These are phyloP conservation scores for Candida manassasensis DNA, from an alignment of 805 yeast species.

Conservation along the genomic window DNA sequence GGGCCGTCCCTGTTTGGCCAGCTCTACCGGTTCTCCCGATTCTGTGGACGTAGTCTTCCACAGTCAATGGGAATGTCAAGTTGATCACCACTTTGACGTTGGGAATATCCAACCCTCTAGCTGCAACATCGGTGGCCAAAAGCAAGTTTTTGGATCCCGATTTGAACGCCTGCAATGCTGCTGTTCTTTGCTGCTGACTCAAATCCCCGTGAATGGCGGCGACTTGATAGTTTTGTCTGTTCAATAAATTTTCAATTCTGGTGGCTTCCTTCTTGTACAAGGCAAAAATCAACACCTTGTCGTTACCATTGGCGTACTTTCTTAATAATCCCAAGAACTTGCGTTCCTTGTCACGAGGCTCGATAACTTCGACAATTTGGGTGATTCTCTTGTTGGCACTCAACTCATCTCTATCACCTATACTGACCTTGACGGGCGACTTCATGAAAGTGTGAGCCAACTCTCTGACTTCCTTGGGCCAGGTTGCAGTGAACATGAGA, in stretches of 20 bases:
- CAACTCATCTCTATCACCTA: constrained; percentile 92
- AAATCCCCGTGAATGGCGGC: constrained; percentile 97
- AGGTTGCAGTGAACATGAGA: constrained; percentile 98
- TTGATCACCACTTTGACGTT: constrained; percentile 94
- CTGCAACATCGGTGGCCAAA: constrained; percentile 97
- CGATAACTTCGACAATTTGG: constrained; percentile 87
- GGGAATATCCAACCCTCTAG: constrained; percentile 96
- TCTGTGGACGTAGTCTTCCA: constrained; percentile 95
- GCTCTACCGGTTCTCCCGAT: constrained; percentile 99
- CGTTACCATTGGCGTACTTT: constrained; percentile 68
- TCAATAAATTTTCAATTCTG: constrained; percentile 74
- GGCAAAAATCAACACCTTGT: constrained; percentile 87
- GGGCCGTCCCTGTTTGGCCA: constrained; percentile 91
- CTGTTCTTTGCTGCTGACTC: constrained; percentile 86
- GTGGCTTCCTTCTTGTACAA: constrained; percentile 95
- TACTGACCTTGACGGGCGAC: constrained; percentile 79
- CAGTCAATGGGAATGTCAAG: constrained; percentile 92
- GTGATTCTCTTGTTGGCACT: constrained; percentile 91
- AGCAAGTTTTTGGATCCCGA: constrained; percentile 68
- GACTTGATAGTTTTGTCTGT: constrained; percentile 69
- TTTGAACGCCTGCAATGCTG: constrained; percentile 82
- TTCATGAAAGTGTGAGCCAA: constrained; percentile 83
- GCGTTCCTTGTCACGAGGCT: constrained; percentile 73
- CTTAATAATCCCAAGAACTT: constrained; percentile 66
- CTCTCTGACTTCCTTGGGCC: constrained; percentile 98